phyloP scores from a whole-genome alignment of 2,329 filamentous ascomycete genomes.

The Monilinia fructicola region DNA sequence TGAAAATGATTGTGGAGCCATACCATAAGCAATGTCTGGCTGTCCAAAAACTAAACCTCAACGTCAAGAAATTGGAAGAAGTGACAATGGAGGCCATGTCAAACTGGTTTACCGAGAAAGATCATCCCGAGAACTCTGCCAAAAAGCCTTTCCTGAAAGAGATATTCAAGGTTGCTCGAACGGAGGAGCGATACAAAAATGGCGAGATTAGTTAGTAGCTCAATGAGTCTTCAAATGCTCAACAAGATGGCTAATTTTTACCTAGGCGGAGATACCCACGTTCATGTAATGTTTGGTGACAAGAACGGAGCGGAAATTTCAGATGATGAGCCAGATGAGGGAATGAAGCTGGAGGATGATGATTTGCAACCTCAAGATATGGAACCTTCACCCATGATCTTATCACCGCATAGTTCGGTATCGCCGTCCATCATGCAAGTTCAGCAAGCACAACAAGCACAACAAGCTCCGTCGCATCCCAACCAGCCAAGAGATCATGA shows the following conservation, averaged over 20 bases:
- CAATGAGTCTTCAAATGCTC: not conserved
- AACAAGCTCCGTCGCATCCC: not conserved
- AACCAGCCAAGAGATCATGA: slow-evolving; percentile 27
- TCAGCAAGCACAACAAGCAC: slow-evolving; percentile 21
- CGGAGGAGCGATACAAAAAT: slow-evolving; percentile 56
- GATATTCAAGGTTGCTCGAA: slow-evolving; percentile 59
- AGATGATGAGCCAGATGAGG: slow-evolving; percentile 30
- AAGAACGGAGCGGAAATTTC: slow-evolving; percentile 26
- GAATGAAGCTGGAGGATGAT: slow-evolving; percentile 32
- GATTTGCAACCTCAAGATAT: slow-evolving; percentile 32
- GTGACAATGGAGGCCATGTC: slow-evolving; percentile 58
- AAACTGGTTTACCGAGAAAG: slow-evolving; percentile 57
- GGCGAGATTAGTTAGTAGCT: slow-evolving; percentile 55
- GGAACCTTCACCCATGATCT: slow-evolving; percentile 30
- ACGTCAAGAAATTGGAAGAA: slow-evolving; percentile 56
- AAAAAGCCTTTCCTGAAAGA: slow-evolving; percentile 59
- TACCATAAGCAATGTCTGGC: slow-evolving; percentile 44
- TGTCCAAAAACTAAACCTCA: slow-evolving; percentile 50
- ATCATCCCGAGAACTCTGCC: slow-evolving; percentile 51
- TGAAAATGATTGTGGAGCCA: slow-evolving; percentile 51
- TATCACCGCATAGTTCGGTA: slow-evolving; percentile 14
- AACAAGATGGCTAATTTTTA: not conserved
- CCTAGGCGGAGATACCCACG: slow-evolving; percentile 27
- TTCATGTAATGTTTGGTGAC: slow-evolving; percentile 34
- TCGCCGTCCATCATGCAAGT: slow-evolving; percentile 21